Evolutionary conservation across 495 filamentous ascomycete species (phyloP).

Genomic region (Copromyces sp.): DNA sequence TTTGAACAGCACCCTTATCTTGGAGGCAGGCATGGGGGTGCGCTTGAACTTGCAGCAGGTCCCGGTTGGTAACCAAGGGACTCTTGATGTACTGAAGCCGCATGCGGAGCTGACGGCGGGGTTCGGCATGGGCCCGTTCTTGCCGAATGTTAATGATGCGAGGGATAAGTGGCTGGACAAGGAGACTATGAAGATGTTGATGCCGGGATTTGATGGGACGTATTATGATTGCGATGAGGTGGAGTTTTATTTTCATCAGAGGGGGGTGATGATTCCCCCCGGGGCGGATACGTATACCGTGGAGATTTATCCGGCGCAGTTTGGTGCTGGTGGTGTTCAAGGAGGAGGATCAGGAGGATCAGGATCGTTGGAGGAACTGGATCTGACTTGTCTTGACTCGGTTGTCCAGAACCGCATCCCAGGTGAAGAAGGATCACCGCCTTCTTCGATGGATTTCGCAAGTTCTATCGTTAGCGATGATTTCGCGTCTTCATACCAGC

Average conservation of each 20-base stretch:
- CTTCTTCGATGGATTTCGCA: background rate
- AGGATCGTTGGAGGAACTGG: background rate
- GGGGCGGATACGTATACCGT: constrained; percentile 42
- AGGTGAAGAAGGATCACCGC: background rate
- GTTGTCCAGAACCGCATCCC: background rate
- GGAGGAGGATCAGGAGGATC: background rate
- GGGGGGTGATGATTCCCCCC: constrained; percentile 46
- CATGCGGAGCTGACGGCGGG: constrained; percentile 17
- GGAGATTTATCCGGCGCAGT: constrained; percentile 30
- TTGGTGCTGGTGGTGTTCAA: constrained; percentile 14
- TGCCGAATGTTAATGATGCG: constrained; percentile 11
- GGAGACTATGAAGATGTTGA: constrained; percentile 28
- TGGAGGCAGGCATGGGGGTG: background rate
- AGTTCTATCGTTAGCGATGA: background rate
- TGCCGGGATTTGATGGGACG: constrained; percentile 50
- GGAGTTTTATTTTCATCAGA: constrained; percentile 53
- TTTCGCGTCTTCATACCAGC: background rate
- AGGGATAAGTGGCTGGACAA: constrained; percentile 22
- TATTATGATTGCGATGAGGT: constrained; percentile 69
- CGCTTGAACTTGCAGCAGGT: constrained; percentile 1
- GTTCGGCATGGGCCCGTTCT: constrained; percentile 34
- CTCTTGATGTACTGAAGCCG: constrained; percentile 22
- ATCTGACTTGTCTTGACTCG: background rate
- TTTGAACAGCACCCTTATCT: background rate
- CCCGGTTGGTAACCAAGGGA: constrained; percentile 23